A percentile compares a stretch with the other conserved stretches of the same genome.
Evolutionary conservation across 495 filamentous ascomycete species (phyloP).

Genomic region (Tuber borchii): DNA sequence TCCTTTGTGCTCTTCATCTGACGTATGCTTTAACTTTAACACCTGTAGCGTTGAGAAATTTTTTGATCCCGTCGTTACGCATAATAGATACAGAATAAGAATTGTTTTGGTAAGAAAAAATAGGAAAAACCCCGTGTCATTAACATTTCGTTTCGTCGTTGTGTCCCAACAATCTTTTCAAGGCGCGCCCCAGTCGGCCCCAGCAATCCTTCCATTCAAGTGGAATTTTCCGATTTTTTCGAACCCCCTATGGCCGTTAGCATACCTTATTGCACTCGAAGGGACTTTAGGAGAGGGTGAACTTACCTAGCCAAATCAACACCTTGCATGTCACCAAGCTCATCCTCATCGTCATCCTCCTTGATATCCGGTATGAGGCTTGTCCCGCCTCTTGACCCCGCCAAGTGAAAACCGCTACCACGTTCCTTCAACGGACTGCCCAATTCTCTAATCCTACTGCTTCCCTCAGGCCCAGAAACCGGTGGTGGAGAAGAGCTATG

Average conservation of each 20-base stretch:
- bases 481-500: constrained; percentile 50
- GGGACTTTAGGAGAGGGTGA: not conserved
- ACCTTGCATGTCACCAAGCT: constrained; percentile 54
- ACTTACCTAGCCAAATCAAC: constrained; percentile 64
- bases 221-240: constrained; percentile 43
- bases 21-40: not conserved
- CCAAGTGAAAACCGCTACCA: constrained; percentile 28
- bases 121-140: constrained; percentile 6
- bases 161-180: constrained; percentile 4
- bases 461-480: constrained; percentile 51
- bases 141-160: constrained; percentile 19
- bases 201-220: constrained; percentile 36
- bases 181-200: constrained; percentile 34
- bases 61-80: not conserved
- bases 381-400: constrained; percentile 32
- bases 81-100: not conserved
- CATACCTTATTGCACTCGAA: not conserved
- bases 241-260: constrained; percentile 25
- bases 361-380: constrained; percentile 34
- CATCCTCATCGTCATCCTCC: constrained; percentile 44
- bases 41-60: not conserved
- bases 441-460: constrained; percentile 49
- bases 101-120: not conserved
- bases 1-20: not conserved
- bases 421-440: constrained; percentile 40